Percentiles rank a stretch among this genome's conserved stretches.
These are phyloP conservation scores for Eucalyptus sp. DNA, from an alignment of 345 rosid genomes.

Conservation along the genomic window DNA sequence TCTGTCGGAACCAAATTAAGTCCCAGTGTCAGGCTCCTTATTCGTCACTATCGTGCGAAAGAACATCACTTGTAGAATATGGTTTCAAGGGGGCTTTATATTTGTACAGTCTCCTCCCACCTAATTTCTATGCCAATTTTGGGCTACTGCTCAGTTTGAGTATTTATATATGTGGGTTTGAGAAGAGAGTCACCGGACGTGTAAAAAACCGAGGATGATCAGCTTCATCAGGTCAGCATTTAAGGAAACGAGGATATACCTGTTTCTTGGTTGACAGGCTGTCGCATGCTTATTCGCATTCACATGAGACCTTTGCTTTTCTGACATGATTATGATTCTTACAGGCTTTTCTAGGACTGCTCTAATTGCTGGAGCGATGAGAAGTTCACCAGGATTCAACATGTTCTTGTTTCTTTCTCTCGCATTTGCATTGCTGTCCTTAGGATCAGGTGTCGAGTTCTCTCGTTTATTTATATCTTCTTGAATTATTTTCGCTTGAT, in stretches of 20 bases:
- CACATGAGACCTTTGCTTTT: neutral
- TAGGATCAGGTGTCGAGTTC: neutral
- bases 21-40: neutral
- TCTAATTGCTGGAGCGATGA: neutral
- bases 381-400: neutral
- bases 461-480: neutral
- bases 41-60: rapidly evolving
- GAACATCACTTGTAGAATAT: neutral
- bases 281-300: neutral
- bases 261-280: neutral
- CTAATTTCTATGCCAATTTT: neutral
- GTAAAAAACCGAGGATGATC: neutral
- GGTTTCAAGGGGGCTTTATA: neutral
- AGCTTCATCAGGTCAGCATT: neutral
- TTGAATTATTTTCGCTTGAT: neutral
- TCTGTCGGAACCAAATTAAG: rapidly evolving
- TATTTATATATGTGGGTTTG: neutral
- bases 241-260: neutral
- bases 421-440: neutral
- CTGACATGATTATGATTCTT: neutral
- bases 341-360: neutral
- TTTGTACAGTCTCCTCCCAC: neutral
- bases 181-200: neutral
- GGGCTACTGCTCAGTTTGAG: neutral
- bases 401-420: neutral